Percentiles rank a stretch among this genome's conserved stretches.
Evolutionary conservation across 305 asterid genomes (phyloP).

Genomic region (Fraxinus nigra): DNA sequence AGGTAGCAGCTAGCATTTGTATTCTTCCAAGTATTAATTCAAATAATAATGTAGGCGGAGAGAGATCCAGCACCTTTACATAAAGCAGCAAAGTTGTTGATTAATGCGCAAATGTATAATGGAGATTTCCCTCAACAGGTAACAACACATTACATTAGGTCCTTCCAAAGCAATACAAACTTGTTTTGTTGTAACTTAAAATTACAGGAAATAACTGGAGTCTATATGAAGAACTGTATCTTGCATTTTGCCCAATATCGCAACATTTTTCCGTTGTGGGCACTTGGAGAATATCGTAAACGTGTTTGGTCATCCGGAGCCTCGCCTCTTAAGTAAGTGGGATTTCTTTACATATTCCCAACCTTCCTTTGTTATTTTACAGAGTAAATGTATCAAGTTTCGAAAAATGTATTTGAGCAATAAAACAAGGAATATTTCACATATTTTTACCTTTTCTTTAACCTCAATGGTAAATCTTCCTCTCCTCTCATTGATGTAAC

Average conservation of each 20-base stretch:
- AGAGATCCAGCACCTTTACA: slow-evolving; percentile 42
- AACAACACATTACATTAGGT: neutral
- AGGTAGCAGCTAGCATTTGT: no score
- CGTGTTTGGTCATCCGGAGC: slow-evolving; percentile 45
- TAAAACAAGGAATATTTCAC: neutral
- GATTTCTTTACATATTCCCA: neutral
- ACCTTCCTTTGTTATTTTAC: neutral
- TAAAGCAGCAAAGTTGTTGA: slow-evolving; percentile 55
- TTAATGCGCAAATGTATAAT: slow-evolving; percentile 71
- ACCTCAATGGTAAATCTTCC: no score
- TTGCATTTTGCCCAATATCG: slow-evolving; percentile 55
- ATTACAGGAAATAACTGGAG: slow-evolving; percentile 59
- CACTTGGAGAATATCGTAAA: slow-evolving; percentile 61
- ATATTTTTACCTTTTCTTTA: no score
- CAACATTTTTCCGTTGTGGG: slow-evolving; percentile 60
- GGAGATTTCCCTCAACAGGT: slow-evolving; percentile 92
- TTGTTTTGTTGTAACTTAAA: no score
- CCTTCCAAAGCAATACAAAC: no score
- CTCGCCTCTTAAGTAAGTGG: neutral
- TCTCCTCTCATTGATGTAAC: no score
- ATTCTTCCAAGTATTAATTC: no score
- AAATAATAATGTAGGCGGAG: slow-evolving; percentile 39
- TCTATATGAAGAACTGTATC: slow-evolving; percentile 66
- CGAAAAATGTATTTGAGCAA: neutral
- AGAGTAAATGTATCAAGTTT: no score